phyloP scores from a whole-genome alignment of 2,329 filamentous ascomycete genomes.

The Ophiostoma montium region DNA sequence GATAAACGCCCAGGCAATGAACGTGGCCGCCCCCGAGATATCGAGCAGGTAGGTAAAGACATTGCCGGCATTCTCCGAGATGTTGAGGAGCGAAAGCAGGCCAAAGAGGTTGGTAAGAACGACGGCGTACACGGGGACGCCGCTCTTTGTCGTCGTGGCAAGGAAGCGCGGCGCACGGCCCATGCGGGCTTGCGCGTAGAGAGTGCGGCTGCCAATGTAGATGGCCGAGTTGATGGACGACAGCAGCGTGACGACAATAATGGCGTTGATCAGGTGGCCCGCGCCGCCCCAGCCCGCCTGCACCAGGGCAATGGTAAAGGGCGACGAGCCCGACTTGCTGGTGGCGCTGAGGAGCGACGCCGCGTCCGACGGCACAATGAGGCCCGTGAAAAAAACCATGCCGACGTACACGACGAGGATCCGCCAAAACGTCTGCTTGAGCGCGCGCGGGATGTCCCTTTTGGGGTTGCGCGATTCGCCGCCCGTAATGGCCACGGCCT shows the following conservation, averaged over 20 bases:
- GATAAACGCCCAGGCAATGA: conserved; percentile 58
- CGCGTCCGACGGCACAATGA: conserved; percentile 17
- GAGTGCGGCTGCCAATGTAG: conserved; percentile 40
- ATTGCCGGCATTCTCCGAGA: conserved; percentile 25
- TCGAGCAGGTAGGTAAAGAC: conserved; percentile 63
- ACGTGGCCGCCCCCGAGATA: conserved; percentile 52
- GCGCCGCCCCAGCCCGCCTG: conserved; percentile 53
- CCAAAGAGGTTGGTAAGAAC: conserved; percentile 42
- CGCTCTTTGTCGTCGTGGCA: conserved; percentile 34
- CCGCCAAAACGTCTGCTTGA: conserved; percentile 17
- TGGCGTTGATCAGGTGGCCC: conserved; percentile 59
- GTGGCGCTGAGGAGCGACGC: conserved; percentile 19
- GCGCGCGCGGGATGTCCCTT: conserved; percentile 12
- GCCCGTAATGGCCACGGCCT: conserved; percentile 13
- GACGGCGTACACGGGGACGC: conserved; percentile 47
- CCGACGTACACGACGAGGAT: conserved; percentile 20
- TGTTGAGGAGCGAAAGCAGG: conserved; percentile 36
- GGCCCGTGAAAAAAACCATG: conserved; percentile 20
- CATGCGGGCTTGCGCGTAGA: conserved; percentile 45
- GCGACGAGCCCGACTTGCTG: conserved; percentile 28
- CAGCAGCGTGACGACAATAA: conserved; percentile 58
- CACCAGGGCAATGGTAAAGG: conserved; percentile 54
- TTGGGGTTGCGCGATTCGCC: conserved; percentile 14
- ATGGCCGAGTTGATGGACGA: conserved; percentile 56
- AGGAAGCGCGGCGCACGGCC: conserved; percentile 42